Percentiles rank a stretch among this genome's conserved stretches.
These are phyloP conservation scores for Dipodascus albidus DNA, from an alignment of 805 yeast genomes.

Conservation along the genomic window DNA sequence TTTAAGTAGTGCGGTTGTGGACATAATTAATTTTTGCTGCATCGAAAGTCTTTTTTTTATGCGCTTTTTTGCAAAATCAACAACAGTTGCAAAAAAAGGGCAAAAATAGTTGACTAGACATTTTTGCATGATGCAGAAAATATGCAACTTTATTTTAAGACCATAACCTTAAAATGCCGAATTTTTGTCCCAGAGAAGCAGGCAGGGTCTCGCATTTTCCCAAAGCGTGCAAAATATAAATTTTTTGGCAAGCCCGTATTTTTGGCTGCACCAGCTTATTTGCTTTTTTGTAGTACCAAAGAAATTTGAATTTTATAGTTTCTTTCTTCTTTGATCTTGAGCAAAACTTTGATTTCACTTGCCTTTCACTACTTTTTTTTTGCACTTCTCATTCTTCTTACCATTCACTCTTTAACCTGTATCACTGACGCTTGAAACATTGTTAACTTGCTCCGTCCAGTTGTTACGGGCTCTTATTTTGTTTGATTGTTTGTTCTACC, in stretches of 20 bases:
- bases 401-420: neutral
- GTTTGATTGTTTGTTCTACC: neutral
- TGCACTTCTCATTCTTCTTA: neutral
- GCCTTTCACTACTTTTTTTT: neutral
- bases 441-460: no score
- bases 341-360: neutral
- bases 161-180: neutral
- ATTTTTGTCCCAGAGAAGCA: neutral
- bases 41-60: no score
- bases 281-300: neutral
- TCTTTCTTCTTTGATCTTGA: neutral
- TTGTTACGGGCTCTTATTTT: no score
- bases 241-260: neutral
- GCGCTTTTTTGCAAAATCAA: no score
- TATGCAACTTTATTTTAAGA: neutral
- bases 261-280: neutral
- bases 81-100: neutral
- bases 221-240: neutral
- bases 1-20: no score
- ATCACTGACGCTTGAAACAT: neutral
- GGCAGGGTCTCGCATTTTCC: neutral
- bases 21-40: neutral
- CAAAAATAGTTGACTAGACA: neutral
- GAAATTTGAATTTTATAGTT: neutral
- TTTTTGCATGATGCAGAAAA: neutral